These are phyloP conservation scores for Anacardium occidentale DNA, from an alignment of 345 rosid genomes.

Conservation along the genomic window DNA sequence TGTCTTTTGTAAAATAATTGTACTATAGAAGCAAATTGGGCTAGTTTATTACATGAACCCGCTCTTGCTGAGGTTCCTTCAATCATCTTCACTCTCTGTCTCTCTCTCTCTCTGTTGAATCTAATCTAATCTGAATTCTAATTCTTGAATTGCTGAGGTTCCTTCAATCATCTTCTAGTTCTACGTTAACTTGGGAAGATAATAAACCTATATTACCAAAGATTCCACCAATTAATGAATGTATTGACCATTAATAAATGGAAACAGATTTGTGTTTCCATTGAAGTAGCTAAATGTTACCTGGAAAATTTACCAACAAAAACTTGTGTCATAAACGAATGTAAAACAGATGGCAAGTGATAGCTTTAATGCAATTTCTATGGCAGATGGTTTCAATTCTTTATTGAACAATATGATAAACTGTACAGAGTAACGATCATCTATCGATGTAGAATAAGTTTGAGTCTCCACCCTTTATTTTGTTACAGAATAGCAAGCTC, in stretches of 20 bases:
- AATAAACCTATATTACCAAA: background rate
- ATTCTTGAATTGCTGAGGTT: background rate
- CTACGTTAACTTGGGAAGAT: no score
- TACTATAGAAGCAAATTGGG: slow-evolving; percentile 8
- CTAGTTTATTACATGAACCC: background rate
- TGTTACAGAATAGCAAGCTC: background rate
- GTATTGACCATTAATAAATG: no score
- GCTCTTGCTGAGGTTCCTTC: slow-evolving; percentile 11
- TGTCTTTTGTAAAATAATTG: background rate
- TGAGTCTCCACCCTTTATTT: background rate
- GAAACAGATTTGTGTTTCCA: no score
- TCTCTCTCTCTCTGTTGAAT: background rate
- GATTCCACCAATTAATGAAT: no score
- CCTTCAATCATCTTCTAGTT: no score
- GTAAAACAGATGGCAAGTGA: no score
- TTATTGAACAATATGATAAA: background rate
- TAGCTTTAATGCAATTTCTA: no score
- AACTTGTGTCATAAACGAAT: no score
- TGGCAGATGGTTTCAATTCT: background rate
- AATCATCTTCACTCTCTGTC: background rate
- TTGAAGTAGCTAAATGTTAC: no score
- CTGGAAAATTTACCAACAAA: no score
- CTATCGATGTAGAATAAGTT: background rate
- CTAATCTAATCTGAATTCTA: background rate
- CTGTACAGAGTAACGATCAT: background rate